phyloP scores from a whole-genome alignment of 495 filamentous ascomycete genomes.

The Tuber umbilicatum region DNA sequence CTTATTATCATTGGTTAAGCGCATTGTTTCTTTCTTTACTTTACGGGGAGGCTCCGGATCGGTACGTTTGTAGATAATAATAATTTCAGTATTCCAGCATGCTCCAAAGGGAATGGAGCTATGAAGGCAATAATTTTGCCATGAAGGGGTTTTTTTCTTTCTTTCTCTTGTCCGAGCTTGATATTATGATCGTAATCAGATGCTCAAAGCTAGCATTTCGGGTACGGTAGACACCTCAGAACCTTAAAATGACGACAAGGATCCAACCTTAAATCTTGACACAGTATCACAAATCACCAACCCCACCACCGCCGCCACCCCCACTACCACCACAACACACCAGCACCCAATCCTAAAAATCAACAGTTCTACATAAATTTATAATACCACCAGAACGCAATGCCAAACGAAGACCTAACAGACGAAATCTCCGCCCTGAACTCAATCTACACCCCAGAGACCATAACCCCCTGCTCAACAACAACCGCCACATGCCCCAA shows the following conservation, averaged over 20 bases:
- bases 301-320: background rate
- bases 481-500: conserved; percentile 21
- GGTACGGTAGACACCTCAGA: background rate
- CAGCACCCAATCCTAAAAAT: too few species aligned
- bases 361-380: too few species aligned
- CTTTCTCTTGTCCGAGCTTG: background rate
- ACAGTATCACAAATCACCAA: background rate
- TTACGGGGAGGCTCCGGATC: background rate
- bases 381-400: conserved; percentile 40
- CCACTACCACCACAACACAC: background rate
- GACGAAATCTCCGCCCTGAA: conserved; percentile 89
- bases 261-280: background rate
- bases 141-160: conserved; percentile 1
- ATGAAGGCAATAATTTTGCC: background rate
- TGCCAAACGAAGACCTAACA: conserved; percentile 62
- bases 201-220: background rate
- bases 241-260: background rate
- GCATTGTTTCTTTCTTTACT: conserved; percentile 1
- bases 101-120: background rate
- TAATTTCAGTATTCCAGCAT: background rate
- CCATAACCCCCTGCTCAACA: conserved; percentile 47
- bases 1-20: background rate
- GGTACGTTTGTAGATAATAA: background rate
- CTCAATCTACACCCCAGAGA: conserved; percentile 76
- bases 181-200: background rate